These are phyloP conservation scores for Botrytis sinoallii DNA, from an alignment of 2,329 filamentous ascomycete genomes.

Conservation along the genomic window DNA sequence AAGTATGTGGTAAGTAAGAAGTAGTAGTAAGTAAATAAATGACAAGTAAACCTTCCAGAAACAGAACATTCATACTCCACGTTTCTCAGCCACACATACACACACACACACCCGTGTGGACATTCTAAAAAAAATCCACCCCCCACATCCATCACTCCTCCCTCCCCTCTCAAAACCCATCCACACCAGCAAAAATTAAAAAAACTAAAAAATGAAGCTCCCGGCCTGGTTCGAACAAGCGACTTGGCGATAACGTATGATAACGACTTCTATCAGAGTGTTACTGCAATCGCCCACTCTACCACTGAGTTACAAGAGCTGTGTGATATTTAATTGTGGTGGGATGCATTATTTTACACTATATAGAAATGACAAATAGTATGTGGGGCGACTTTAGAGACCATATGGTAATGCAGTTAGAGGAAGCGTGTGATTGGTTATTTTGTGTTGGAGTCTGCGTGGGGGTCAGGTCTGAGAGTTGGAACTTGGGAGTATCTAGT, in stretches of 20 bases:
- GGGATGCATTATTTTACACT: too few species aligned
- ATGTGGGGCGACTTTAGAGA: background rate
- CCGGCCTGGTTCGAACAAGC: conserved; percentile 18
- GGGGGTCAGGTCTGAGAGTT: background rate
- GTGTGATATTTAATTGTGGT: too few species aligned
- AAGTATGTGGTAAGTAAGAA: too few species aligned
- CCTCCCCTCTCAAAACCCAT: too few species aligned
- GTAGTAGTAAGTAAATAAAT: too few species aligned
- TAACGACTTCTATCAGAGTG: conserved; percentile 1
- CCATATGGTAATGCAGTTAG: background rate
- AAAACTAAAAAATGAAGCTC: background rate
- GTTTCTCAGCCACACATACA: too few species aligned
- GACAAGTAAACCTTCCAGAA: too few species aligned
- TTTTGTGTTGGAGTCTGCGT: background rate
- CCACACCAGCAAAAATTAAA: too few species aligned
- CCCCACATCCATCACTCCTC: too few species aligned
- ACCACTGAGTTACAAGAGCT: conserved; percentile 19
- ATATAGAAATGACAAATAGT: accelerated
- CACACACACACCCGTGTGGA: too few species aligned
- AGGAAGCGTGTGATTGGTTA: background rate
- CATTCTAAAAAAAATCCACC: too few species aligned
- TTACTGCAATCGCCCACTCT: conserved; percentile 19
- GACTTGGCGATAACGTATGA: conserved; percentile 2
- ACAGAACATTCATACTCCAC: too few species aligned
- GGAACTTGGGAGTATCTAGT: background rate